A percentile compares a stretch with the other conserved stretches of the same genome.
Evolutionary conservation across 257 asterid genomes (phyloP).

Genomic region (Osmanthus fragrans): DNA sequence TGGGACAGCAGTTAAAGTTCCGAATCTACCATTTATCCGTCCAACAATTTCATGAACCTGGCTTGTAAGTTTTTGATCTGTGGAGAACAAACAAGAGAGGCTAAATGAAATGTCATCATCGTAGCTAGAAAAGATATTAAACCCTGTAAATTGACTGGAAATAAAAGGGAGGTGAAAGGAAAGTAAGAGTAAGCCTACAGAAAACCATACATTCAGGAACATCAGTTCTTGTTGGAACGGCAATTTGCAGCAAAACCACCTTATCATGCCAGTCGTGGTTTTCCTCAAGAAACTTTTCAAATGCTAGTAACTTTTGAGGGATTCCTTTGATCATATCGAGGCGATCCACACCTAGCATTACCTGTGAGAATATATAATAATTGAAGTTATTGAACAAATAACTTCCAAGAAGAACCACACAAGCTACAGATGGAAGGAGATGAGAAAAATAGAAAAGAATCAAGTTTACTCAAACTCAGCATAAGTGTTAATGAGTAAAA

Average conservation of each 20-base stretch:
- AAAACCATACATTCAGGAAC: slow-evolving; percentile 86
- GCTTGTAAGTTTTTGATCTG: slow-evolving; percentile 96
- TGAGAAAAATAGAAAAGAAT: not conserved
- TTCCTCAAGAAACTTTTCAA: slow-evolving; percentile 94
- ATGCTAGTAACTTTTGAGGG: slow-evolving; percentile 90
- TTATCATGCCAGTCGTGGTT: slow-evolving; percentile 74
- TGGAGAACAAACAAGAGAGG: slow-evolving; percentile 28
- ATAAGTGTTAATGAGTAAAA: not conserved
- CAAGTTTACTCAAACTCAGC: slow-evolving; percentile 13
- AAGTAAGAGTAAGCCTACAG: slow-evolving; percentile 17
- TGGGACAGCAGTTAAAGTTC: slow-evolving; percentile 82
- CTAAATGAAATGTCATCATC: slow-evolving; percentile 16
- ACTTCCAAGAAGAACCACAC: slow-evolving; percentile 2
- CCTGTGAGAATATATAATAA: slow-evolving; percentile 44
- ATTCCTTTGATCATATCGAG: slow-evolving; percentile 98
- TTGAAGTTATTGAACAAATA: slow-evolving; percentile 8
- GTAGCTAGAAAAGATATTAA: slow-evolving; percentile 4
- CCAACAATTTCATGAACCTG: slow-evolving; percentile 99
- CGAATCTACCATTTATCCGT: slow-evolving; percentile 97
- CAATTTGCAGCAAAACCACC: slow-evolving; percentile 95
- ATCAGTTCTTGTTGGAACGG: slow-evolving; percentile 97
- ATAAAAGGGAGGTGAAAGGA: not conserved
- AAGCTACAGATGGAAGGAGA: slow-evolving; percentile 7
- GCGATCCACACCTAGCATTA: slow-evolving; percentile 94
- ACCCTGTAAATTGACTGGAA: slow-evolving; percentile 5